Evolutionary conservation across 2,329 filamentous ascomycete genomes (phyloP).

Genomic region (Curvularia spicifera): DNA sequence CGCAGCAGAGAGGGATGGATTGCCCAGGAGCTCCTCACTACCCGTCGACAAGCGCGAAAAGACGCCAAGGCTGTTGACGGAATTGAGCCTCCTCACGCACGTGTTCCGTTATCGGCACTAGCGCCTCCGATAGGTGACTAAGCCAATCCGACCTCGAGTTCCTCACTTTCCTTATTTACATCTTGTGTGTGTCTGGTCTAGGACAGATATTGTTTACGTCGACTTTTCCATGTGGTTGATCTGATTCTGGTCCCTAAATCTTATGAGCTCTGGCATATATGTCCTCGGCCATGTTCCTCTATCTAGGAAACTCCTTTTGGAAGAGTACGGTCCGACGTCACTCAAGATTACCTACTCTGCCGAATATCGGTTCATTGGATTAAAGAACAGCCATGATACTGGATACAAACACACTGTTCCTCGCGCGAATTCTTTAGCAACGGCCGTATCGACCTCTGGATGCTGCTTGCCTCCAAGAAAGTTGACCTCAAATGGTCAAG

Average conservation of each 20-base stretch:
- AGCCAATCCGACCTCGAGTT: conserved; percentile 2
- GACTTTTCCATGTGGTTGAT: too few species aligned
- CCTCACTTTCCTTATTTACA: background rate
- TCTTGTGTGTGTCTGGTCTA: background rate
- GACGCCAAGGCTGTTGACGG: conserved; percentile 33
- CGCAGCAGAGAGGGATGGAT: conserved; percentile 15
- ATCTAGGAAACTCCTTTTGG: background rate
- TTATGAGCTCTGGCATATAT: background rate
- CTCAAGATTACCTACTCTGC: background rate
- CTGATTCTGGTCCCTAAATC: background rate
- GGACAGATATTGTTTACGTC: background rate
- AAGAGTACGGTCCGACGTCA: background rate
- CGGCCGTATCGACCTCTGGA: background rate
- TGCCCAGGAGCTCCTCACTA: conserved; percentile 23
- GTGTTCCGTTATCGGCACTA: conserved; percentile 19
- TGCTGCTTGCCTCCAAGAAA: background rate
- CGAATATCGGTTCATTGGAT: background rate
- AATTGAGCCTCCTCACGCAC: conserved; percentile 17
- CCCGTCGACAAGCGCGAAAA: conserved; percentile 16
- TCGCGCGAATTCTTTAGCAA: background rate
- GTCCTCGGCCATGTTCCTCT: background rate
- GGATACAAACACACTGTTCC: background rate
- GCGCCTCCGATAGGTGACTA: conserved; percentile 16
- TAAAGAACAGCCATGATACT: background rate
- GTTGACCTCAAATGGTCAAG: background rate